Conservation (phyloP, 352 stramenopile genomes). For the Pythium vanterpoolii region DNA sequence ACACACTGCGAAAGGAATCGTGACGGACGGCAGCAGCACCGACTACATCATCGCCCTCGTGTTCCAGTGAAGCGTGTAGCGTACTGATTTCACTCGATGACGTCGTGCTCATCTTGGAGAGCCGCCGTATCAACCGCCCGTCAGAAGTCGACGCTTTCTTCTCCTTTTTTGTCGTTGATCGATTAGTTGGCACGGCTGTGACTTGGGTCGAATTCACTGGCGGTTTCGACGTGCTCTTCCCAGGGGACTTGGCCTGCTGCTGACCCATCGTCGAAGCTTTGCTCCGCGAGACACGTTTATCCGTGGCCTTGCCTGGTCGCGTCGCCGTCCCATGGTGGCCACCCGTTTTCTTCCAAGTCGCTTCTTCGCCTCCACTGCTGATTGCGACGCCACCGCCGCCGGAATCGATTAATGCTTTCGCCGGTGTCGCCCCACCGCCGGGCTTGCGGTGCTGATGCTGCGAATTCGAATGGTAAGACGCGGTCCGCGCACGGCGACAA, state of each 20-base stretch:
- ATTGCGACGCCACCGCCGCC: neutral
- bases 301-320: neutral
- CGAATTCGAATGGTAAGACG: neutral
- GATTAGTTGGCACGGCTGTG: neutral
- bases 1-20: conserved; percentile 13
- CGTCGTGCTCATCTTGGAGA: conserved; percentile 16
- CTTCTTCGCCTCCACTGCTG: neutral
- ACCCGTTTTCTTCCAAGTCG: neutral
- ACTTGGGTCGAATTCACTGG: too few relatives aligned
- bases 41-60: neutral
- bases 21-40: neutral
- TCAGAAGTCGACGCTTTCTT: neutral
- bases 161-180: conserved; percentile 3
- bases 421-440: conserved; percentile 4
- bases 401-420: neutral
- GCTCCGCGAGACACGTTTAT: neutral
- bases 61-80: neutral
- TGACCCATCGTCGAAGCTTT: neutral
- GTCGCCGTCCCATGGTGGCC: neutral
- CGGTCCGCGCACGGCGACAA: conserved; percentile 11
- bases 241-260: neutral
- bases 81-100: conserved; percentile 8
- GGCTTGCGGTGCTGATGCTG: conserved; percentile 5
- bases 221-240: neutral
- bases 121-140: neutral